Evolutionary conservation across 2,329 filamentous ascomycete genomes (phyloP).

Genomic region (Cytospora leucostoma): DNA sequence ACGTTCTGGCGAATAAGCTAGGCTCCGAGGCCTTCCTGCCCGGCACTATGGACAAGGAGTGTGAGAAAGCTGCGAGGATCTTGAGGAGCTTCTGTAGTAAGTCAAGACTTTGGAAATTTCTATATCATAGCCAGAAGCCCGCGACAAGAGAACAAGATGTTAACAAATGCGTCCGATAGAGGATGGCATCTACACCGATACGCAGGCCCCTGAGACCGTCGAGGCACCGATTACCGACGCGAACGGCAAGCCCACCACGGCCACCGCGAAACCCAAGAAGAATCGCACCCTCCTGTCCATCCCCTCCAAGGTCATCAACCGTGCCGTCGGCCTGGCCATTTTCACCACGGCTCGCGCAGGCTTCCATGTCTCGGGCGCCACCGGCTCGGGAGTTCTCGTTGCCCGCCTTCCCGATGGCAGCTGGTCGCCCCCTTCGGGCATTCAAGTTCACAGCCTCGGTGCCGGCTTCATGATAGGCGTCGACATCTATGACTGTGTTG

Average conservation of each 20-base stretch:
- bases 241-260: conserved; percentile 32
- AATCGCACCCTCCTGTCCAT: conserved; percentile 54
- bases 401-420: conserved; percentile 62
- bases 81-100: conserved; percentile 82
- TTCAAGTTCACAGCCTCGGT: conserved; percentile 77
- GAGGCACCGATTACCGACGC: conserved; percentile 31
- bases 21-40: conserved; percentile 87
- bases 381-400: conserved; percentile 66
- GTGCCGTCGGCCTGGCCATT: conserved; percentile 69
- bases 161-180: conserved; percentile 40
- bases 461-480: conserved; percentile 79
- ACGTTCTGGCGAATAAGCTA: conserved; percentile 77
- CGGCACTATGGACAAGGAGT: conserved; percentile 82
- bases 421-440: conserved; percentile 82
- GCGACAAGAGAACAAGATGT: not conserved
- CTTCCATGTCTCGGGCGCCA: conserved; percentile 65
- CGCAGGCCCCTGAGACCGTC: conserved; percentile 30
- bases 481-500: conserved; percentile 87
- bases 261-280: conserved; percentile 42
- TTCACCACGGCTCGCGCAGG: conserved; percentile 72
- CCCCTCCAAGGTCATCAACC: conserved; percentile 60
- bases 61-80: conserved; percentile 86
- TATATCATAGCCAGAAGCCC: not conserved
- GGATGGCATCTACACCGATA: conserved; percentile 53
- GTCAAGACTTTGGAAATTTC: conserved; percentile 33